Evolutionary conservation across 2,329 filamentous ascomycete genomes (phyloP).

Genomic region (Clonostachys byssicola): DNA sequence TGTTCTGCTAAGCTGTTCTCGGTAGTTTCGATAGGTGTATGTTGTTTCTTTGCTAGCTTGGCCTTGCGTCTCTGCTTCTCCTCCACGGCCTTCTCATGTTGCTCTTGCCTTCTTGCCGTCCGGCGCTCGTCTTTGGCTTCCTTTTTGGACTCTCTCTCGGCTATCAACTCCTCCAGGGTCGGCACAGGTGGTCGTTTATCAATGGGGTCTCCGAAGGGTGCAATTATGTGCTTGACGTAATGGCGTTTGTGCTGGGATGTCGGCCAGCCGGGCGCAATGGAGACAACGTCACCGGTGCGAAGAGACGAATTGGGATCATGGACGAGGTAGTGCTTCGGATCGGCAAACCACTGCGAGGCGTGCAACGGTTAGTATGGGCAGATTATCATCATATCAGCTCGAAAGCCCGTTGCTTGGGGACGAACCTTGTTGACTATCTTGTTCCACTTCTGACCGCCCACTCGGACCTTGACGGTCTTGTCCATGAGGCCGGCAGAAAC

Average conservation of each 20-base stretch:
- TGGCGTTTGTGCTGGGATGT: conserved; percentile 66
- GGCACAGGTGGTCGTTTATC: conserved; percentile 63
- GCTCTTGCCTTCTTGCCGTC: conserved; percentile 23
- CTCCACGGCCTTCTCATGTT: conserved; percentile 7
- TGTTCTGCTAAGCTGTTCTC: too few relatives aligned
- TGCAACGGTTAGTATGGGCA: background rate
- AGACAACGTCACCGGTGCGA: conserved; percentile 69
- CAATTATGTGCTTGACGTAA: conserved; percentile 71
- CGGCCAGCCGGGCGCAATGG: conserved; percentile 63
- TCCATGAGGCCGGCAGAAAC: conserved; percentile 74
- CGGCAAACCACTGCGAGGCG: conserved; percentile 57
- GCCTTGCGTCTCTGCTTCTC: conserved; percentile 13
- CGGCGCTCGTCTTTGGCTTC: conserved; percentile 52
- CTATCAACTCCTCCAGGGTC: conserved; percentile 56
- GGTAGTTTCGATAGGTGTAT: too few relatives aligned
- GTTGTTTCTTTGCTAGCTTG: background rate
- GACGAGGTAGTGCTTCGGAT: conserved; percentile 63
- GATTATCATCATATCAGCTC: background rate
- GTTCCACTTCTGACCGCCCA: conserved; percentile 71
- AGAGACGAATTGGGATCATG: conserved; percentile 76
- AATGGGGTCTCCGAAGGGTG: conserved; percentile 60
- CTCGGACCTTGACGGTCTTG: conserved; percentile 74
- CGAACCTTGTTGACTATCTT: conserved; percentile 66
- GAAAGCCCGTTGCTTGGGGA: background rate
- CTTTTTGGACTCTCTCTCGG: conserved; percentile 47